Base-by-base conservation (phyloP, 148 eudicot species). In the Vaccinium myrtillus region DNA sequence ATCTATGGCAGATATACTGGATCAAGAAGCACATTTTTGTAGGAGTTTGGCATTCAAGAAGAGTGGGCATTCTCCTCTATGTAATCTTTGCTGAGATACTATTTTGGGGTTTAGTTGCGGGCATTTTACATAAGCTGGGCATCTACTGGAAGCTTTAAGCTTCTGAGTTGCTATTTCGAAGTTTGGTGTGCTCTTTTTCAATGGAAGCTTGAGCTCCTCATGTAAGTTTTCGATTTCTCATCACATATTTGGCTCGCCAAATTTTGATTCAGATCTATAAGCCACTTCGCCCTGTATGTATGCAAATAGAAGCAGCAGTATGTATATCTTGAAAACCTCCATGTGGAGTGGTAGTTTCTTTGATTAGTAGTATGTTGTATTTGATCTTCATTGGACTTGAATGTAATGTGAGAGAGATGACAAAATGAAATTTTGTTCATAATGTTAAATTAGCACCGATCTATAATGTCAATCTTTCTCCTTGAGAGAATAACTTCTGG, bases 141-240 rank as follows among this genome's bases (percentile, higher is more conserved):
- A 87, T 96, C 30, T 94, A 96, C 81, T 96, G 98, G 98, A 96
- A 91, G 91, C 93, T 96, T 75, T 95, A 93, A 71, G 85, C 86
- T 81, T 81, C 25, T n/a, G 14, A 53, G 75, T 39, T 46, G 54
- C 18, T 16, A 27, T 4, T 23, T 18, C 14, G 13, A 65, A 61
- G 75, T 49, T 23, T 8, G 21, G 19, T 61, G 32, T 7, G 8
- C 46, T 48, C 56, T 49, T 63, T 32, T 23, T 46, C 36, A 6
- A 43, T 56, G 58, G 75, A 81, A 48, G 58, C 39, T 49, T 65
- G 7, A 25, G 39, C 75, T 25, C 32, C 13, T 14, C 32, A 8
- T 14, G n/a, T 14, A 67, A 81, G 83, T 15, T 19, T 21, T 49
- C 11, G 83, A 51, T 19, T 18, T 27, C 67, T 56, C 50, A 18